Conservation (phyloP, 164 flowering plant species). For the Chimonanthus praecox region DNA sequence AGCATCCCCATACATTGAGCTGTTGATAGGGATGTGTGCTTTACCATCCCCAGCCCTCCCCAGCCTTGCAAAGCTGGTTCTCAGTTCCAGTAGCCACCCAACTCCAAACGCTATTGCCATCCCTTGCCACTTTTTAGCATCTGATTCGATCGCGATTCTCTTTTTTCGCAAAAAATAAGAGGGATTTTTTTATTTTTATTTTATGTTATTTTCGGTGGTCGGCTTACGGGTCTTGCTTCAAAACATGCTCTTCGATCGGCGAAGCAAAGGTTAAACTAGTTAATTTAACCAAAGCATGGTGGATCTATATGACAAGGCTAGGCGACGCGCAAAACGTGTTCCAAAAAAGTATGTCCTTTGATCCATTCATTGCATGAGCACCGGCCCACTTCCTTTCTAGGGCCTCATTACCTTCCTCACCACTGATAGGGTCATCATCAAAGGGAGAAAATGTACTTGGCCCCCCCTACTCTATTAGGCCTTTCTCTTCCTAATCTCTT, state of each 20-base stretch:
- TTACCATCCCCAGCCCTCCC: neutral
- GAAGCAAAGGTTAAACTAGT: neutral
- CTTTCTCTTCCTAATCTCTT: neutral
- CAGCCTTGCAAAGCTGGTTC: neutral
- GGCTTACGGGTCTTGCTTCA: neutral
- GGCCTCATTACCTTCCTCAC: neutral
- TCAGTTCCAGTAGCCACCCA: neutral
- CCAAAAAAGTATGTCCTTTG: constrained; percentile 2
- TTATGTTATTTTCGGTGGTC: neutral
- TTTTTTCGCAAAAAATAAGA: no score
- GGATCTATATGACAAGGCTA: constrained; percentile 22
- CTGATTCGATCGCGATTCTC: neutral
- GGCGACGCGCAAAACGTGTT: constrained; percentile 37
- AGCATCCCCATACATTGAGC: constrained; percentile 13
- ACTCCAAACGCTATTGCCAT: neutral
- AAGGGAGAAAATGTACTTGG: neutral
- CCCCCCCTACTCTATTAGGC: neutral
- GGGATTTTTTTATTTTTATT: no score
- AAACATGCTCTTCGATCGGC: neutral
- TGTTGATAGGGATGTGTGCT: constrained; percentile 9
- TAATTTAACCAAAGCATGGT: constrained; percentile 20
- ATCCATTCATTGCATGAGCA: neutral
- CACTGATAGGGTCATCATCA: neutral
- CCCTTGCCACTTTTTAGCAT: neutral
- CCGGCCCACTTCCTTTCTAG: neutral